Percentiles rank a stretch among this genome's conserved stretches.
Evolutionary conservation across 768 basidiomycete genomes (phyloP).

Genomic region (Suillus cothurnatus): DNA sequence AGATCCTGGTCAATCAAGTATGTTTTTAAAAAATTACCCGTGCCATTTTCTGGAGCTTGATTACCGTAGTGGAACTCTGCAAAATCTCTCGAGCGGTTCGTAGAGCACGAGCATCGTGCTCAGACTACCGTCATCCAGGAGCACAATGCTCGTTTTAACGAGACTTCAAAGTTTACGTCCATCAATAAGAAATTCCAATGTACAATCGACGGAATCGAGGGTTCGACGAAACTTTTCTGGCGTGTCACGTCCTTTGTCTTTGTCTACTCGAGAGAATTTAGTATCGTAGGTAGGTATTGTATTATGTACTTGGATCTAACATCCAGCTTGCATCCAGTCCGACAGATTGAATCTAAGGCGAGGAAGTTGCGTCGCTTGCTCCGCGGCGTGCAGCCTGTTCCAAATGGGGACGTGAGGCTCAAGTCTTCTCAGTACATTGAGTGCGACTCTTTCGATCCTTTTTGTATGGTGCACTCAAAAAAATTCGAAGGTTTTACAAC

Average conservation of each 20-base stretch:
- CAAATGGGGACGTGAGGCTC: conserved; percentile 33
- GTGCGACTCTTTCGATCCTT: conserved; percentile 34
- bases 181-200: background rate
- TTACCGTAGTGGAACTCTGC: conserved; percentile 46
- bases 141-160: background rate
- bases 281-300: conserved; percentile 27
- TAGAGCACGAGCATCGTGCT: conserved; percentile 15
- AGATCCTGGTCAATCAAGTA: conserved; percentile 47
- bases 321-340: conserved; percentile 38
- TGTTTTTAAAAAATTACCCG: conserved; percentile 1
- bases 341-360: conserved; percentile 62
- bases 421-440: conserved; percentile 68
- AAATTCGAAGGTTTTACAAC: conserved; percentile 75
- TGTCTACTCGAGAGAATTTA: conserved; percentile 20
- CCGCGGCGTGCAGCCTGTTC: conserved; percentile 38
- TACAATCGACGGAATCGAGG: conserved; percentile 16
- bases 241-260: conserved; percentile 4
- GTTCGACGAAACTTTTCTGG: background rate
- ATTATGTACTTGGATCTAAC: background rate
- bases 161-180: background rate
- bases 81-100: conserved; percentile 34
- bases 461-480: background rate
- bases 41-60: background rate
- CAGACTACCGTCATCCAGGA: conserved; percentile 10
- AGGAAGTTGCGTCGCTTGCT: conserved; percentile 44